Percentiles rank a stretch among this genome's conserved stretches.
phyloP scores from a whole-genome alignment of 2,329 filamentous ascomycete species.

The Cadophora sp. region DNA sequence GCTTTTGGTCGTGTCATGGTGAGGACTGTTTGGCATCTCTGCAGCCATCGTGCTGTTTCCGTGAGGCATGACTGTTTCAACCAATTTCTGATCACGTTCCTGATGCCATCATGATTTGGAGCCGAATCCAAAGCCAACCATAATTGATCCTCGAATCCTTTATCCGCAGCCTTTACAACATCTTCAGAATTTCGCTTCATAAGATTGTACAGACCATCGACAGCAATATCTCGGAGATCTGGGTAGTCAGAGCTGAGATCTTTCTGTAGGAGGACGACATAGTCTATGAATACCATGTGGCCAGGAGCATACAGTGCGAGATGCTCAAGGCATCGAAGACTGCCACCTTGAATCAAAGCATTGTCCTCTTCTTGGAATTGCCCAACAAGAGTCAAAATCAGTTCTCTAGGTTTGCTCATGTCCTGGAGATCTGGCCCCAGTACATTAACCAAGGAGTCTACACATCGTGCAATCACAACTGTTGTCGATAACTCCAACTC shows the following conservation, averaged over 20 bases:
- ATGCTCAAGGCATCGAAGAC: constrained; percentile 86
- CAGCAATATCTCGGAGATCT: constrained; percentile 77
- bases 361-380: constrained; percentile 83
- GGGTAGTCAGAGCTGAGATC: constrained; percentile 74
- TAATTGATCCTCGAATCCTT: constrained; percentile 85
- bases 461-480: constrained; percentile 82
- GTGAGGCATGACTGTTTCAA: constrained; percentile 84
- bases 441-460: constrained; percentile 96
- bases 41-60: constrained; percentile 85
- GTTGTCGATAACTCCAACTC: constrained; percentile 85
- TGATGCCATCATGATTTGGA: constrained; percentile 79
- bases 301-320: constrained; percentile 90
- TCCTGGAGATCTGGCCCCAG: constrained; percentile 95
- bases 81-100: constrained; percentile 91
- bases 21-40: constrained; percentile 85
- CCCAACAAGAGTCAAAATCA: constrained; percentile 85
- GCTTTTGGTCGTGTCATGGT: constrained; percentile 81
- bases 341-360: constrained; percentile 73
- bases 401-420: constrained; percentile 85
- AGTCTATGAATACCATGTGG: constrained; percentile 82
- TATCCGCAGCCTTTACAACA: constrained; percentile 76
- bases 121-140: constrained; percentile 87
- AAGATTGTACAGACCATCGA: constrained; percentile 89
- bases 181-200: constrained; percentile 92
- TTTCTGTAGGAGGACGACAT: constrained; percentile 82